Evolutionary conservation across 1,284 basidiomycete genomes (phyloP), one percentile per base, ranked within the genome.

Genomic region (Austroboletus novae-zelandiae): DNA sequence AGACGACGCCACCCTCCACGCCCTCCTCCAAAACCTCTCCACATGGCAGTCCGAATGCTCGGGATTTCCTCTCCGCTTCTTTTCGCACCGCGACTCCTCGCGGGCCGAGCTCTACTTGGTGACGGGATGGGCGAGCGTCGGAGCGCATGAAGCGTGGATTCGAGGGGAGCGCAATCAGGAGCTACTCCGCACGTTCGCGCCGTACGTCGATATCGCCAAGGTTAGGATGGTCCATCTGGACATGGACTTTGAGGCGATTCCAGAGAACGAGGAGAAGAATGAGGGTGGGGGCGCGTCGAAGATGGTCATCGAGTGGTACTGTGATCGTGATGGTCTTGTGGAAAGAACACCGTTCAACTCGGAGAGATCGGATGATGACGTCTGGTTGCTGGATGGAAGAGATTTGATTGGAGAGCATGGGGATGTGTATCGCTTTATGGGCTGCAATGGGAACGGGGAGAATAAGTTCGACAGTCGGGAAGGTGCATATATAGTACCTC

Each of bases 71-170:
- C 54, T 78, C 15, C 56, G 60, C 25, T 75, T 71, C 59, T 75
- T 72, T 61, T 56, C 61, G 46, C 23, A 5, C 29, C 13, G 70
- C 48, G 54, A 61, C 31, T 43, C 62, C 4, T 50, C 45, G 4
- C 52, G 61, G 32, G 48, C 78, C 3, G 71, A 36, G 15, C 7
- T 36, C 6, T 13, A 73, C 57, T 57, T 80, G 35, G 53, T 77
- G 35, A 72, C 75, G 4, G 75, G 77, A 5, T 80, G 77, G 79
- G 47, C 63, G 45, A 65, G 67, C 51, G 70, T 73, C 17, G 54
- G 56, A 9, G 70, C 71, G 9, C 77, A 79, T 52, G 47, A 68
- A 23, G 60, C 65, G 30, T 79, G 76, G 76, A 74, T 77, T 32
- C 56, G 51, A 11, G 74, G 73, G 55, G 64, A 70, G 9, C 60